Conservation (phyloP, 257 asterid species). For the Solanum habrochaites region DNA sequence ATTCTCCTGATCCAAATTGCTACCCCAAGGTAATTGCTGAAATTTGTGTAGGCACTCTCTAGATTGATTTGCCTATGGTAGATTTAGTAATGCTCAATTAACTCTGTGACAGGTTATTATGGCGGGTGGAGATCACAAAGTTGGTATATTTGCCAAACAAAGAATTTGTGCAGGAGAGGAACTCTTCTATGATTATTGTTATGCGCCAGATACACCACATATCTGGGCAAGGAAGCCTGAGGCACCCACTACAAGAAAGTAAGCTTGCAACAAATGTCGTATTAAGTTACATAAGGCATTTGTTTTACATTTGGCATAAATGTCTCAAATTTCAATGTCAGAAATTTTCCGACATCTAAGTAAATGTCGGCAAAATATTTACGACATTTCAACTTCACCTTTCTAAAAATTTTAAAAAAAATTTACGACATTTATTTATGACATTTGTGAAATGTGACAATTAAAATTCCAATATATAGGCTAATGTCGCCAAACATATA, state of each 20-base stretch:
- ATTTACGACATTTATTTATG: not conserved
- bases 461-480: not conserved
- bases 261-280: not conserved
- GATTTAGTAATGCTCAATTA: not conserved
- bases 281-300: not conserved
- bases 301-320: not conserved
- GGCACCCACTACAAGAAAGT: constrained; percentile 22
- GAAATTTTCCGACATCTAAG: not conserved
- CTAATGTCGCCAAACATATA: not conserved
- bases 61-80: not conserved
- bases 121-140: constrained; percentile 96
- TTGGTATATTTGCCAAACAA: constrained; percentile 86
- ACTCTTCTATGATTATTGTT: constrained; percentile 77
- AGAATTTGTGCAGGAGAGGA: constrained; percentile 79
- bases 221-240: constrained; percentile 94
- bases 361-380: not conserved
- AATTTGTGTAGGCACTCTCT: not conserved
- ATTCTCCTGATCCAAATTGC: constrained; percentile 93
- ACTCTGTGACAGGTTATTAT: constrained; percentile 15
- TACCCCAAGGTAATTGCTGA: constrained; percentile 64
- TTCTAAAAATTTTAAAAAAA: not conserved
- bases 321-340: not conserved
- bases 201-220: constrained; percentile 74
- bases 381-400: not conserved
- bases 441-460: not conserved